Base-by-base conservation (phyloP, 805 yeast genomes). In the Hanseniaspora thailandica region DNA sequence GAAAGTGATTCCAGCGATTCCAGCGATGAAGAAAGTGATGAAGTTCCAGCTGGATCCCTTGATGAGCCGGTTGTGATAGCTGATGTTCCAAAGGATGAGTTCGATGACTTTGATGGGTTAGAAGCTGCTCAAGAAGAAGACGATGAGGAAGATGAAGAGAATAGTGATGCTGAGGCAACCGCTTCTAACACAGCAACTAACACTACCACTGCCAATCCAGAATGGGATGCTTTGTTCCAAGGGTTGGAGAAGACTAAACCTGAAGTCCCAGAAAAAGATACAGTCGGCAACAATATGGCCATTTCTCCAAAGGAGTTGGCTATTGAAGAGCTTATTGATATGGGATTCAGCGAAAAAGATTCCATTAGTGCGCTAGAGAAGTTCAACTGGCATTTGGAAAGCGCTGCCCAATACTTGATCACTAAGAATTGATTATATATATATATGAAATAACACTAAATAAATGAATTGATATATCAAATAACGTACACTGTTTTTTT, bases 161-260 rank as follows among this genome's bases (percentile, higher is more conserved):
- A 68, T 40, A 66, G 62, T 5, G 55, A 61, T 34, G 57, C 56
- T 23, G 51, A 59, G 20, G 26, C 26, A 4, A 13, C 25, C 9
- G 23, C 26, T 25, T 8, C 31, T 13, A 40, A 25, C 13, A 20
- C 45, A n/a, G n/a, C n/a, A n/a, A n/a, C n/a, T n/a, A n/a, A n/a
- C n/a, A n/a, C n/a, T n/a, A n/a, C n/a, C n/a, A n/a, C n/a, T n/a
- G n/a, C 66, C 30, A 76, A 73, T 51, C 95, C 86, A 61, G 97
- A 88, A 65, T 88, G 97, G 97, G 96, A 88, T 62, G 89, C 86
- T 68, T 75, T 88, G 25, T 88, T 88, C 70, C 90, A 94, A 3
- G 95, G 94, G 0, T 84, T 86, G 64, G 89, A 90, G 17, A 83
- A 43, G 17, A 44, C 54, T 23, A 52, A 52, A 13, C 55, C 53